Evolutionary conservation across 2,329 filamentous ascomycete genomes (phyloP), one percentile per base, ranked within the genome.

Genomic region (Macroventuria anomochaeta): DNA sequence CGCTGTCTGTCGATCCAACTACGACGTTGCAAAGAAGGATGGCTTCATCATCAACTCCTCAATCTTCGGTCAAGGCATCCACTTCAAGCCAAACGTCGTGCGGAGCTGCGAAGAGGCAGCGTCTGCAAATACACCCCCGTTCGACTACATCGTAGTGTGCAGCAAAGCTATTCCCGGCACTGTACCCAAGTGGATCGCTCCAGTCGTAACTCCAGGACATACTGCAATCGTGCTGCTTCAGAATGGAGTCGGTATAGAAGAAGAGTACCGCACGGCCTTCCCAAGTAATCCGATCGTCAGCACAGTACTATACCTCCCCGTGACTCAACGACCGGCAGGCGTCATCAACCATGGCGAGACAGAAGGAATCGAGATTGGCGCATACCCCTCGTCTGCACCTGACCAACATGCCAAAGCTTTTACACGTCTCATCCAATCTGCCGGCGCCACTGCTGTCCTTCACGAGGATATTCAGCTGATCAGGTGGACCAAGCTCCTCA

Each of bases 161-260:
- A 76, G 73, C 50, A 82, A 83, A 71, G 77, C 75, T 12, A 73
- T 80, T 21, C 77, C 78, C 1, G 72, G 66, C 7, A 68, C 64
- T 5, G 67, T 65, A 2, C 72, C 73, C 12, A 64, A 74, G 5
- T 57, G 73, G 18, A 76, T 82, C 39, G 62, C 62, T 5, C 73
- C 77, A 0, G 79, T 73, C 3, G 68, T 81, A 2, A 68, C 65
- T 1, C 64, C 67, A 8, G 58, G 59, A 10, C 63, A 74, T 40
- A 86, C 83, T 0, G 78, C 80, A 0, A 81, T 87, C 33, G 82
- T 84, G 7, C 78, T 88, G 0, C 78, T 86, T 13, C 85, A 88
- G 56, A 87, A 87, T 59, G 85, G 85, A 0, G 81, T 87, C 31
- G 79, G 77, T 1, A 85, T 86, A 54, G 85, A 88, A 63, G 77